Evolutionary conservation across 2,329 filamentous ascomycete species (phyloP).

Genomic region (Hymenoscyphus fructigenus): DNA sequence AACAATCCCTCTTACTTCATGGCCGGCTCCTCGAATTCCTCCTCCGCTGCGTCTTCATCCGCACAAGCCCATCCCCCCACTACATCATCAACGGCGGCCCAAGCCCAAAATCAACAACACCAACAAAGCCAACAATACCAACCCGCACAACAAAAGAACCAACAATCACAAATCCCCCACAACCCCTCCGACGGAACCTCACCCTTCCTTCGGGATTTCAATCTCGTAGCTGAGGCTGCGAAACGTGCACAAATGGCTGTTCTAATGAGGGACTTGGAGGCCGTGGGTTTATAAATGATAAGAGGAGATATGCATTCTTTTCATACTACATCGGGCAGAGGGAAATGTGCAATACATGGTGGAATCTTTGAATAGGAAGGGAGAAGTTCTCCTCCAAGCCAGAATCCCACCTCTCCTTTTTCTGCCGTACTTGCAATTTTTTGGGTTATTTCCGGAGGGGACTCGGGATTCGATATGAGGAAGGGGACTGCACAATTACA

Average conservation of each 20-base stretch:
- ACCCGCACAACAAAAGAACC: constrained; percentile 14
- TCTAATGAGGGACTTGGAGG: constrained; percentile 82
- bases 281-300: constrained; percentile 26
- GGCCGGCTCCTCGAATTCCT: constrained; percentile 16
- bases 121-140: constrained; percentile 31
- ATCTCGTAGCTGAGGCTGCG: constrained; percentile 84
- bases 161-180: constrained; percentile 21
- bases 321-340: neutral
- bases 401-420: neutral
- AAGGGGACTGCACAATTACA: neutral
- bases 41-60: constrained; percentile 28
- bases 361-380: neutral
- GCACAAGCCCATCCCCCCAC: constrained; percentile 22
- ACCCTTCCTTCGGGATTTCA: constrained; percentile 76
- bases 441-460: neutral
- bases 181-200: constrained; percentile 49
- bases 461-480: neutral
- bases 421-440: neutral
- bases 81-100: constrained; percentile 15
- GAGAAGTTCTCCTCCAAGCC: neutral
- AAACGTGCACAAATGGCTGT: constrained; percentile 90
- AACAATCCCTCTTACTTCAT: constrained; percentile 29
- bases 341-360: neutral
- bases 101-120: constrained; percentile 23
- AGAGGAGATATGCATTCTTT: neutral